These are phyloP conservation scores for Pontederia crassipes DNA, from an alignment of 176 grass and related monocot genomes.

Conservation along the genomic window DNA sequence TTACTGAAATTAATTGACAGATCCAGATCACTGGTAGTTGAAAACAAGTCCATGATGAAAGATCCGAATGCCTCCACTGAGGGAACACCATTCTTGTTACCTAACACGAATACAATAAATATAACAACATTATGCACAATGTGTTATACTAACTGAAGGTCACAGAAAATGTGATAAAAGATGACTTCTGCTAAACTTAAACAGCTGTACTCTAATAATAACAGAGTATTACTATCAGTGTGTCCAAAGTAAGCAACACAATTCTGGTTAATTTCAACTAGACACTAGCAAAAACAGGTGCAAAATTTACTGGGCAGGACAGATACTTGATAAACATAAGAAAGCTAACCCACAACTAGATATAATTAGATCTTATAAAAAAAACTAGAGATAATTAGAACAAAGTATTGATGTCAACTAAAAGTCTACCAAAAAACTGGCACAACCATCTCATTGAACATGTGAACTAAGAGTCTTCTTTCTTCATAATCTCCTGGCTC, in stretches of 20 bases:
- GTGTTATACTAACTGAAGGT: too few relatives aligned
- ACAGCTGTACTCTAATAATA: not conserved
- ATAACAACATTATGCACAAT: not conserved
- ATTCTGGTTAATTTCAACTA: not conserved
- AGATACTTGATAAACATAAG: not conserved
- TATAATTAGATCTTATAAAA: not conserved
- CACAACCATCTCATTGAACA: slow-evolving; percentile 38
- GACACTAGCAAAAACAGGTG: not conserved
- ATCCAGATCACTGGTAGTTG: slow-evolving; percentile 71
- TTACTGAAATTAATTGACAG: slow-evolving; percentile 71
- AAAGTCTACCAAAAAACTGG: slow-evolving; percentile 51
- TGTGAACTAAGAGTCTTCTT: slow-evolving; percentile 36
- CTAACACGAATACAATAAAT: slow-evolving; percentile 31
- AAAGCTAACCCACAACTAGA: not conserved
- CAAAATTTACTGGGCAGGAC: not conserved
- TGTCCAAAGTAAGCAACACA: not conserved
- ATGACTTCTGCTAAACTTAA: not conserved
- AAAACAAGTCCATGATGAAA: slow-evolving; percentile 93
- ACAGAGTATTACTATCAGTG: not conserved
- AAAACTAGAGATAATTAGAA: not conserved
- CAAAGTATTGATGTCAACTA: not conserved
- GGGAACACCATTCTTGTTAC: slow-evolving; percentile 41
- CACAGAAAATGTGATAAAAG: not conserved
- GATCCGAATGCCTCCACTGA: slow-evolving; percentile 80
- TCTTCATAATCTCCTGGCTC: slow-evolving; percentile 54